Percentiles rank a stretch among this genome's conserved stretches.
phyloP scores from a whole-genome alignment of 2,329 filamentous ascomycete genomes.

The Calonectria pseudoturangicola region DNA sequence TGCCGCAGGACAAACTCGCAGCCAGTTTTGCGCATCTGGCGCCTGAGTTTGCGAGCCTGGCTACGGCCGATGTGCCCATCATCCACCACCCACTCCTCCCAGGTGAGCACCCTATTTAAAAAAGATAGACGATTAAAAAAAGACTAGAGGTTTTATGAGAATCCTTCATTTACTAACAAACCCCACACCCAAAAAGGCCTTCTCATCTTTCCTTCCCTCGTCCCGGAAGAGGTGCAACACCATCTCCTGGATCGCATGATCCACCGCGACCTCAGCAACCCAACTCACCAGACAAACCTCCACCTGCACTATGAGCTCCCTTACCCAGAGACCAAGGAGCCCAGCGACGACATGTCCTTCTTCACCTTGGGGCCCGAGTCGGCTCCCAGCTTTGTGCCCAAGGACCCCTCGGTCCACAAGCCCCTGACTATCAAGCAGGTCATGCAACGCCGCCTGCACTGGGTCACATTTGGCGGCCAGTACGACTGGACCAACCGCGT shows the following conservation, averaged over 20 bases:
- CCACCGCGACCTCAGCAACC: conserved; percentile 84
- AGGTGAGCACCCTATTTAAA: conserved; percentile 68
- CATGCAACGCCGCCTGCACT: conserved; percentile 88
- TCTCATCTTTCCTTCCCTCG: conserved; percentile 82
- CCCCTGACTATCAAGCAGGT: conserved; percentile 81
- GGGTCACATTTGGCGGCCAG: conserved; percentile 95
- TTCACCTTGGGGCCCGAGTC: conserved; percentile 70
- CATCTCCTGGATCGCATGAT: conserved; percentile 83
- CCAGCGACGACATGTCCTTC: conserved; percentile 66
- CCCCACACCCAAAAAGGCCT: conserved; percentile 75
- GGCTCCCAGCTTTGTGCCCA: conserved; percentile 77
- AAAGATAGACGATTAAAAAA: too few relatives aligned
- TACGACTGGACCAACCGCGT: conserved; percentile 95
- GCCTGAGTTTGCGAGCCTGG: conserved; percentile 56
- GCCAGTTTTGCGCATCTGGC: conserved; percentile 66
- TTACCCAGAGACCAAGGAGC: conserved; percentile 66
- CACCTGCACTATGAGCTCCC: conserved; percentile 85
- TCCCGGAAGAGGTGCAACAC: conserved; percentile 82
- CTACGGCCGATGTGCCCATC: conserved; percentile 66
- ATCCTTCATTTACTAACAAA: conserved; percentile 21
- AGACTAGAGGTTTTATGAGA: too few relatives aligned
- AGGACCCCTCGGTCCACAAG: conserved; percentile 84
- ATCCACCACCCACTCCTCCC: conserved; percentile 81
- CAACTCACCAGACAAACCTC: conserved; percentile 90
- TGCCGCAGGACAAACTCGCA: conserved; percentile 65